These are phyloP conservation scores for Fimicolochytrium jonesii DNA, from an alignment of 192 early-diverging fungal species.

Conservation along the genomic window DNA sequence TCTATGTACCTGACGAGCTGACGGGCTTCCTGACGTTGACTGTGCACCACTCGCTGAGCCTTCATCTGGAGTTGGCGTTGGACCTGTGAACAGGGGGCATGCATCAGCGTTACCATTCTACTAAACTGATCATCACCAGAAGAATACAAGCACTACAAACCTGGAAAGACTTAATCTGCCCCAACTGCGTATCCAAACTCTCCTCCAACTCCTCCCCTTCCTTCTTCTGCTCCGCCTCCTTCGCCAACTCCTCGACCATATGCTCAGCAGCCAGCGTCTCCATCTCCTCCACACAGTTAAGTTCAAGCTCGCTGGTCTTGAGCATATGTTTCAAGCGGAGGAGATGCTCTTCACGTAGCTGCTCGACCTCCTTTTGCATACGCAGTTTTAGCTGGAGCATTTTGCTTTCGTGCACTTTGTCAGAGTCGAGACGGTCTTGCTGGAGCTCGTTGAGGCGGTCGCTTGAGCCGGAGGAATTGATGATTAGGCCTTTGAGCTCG, in stretches of 20 bases:
- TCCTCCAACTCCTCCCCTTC: constrained; percentile 8
- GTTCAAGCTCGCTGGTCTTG: constrained; percentile 7
- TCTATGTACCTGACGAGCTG: constrained; percentile 8
- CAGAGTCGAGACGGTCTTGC: constrained; percentile 2
- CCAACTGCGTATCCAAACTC: background rate
- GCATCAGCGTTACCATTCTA: too few relatives aligned
- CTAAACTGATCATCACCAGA: too few relatives aligned
- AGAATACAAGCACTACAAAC: too few relatives aligned
- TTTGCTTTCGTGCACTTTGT: constrained; percentile 15
- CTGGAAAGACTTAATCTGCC: constrained; percentile 6
- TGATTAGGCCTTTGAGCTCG: background rate
- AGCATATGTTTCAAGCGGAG: constrained; percentile 21
- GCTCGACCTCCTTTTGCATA: constrained; percentile 25
- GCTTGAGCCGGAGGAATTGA: background rate
- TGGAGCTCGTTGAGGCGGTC: background rate
- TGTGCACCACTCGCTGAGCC: background rate
- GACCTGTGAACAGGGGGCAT: too few relatives aligned
- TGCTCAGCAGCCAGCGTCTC: constrained; percentile 17
- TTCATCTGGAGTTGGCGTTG: constrained; percentile 11
- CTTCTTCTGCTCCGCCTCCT: constrained; percentile 2
- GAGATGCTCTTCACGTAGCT: constrained; percentile 24
- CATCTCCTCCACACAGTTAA: constrained; percentile 1
- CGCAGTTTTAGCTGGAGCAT: constrained; percentile 23
- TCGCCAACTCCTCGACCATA: constrained; percentile 18
- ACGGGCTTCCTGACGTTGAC: constrained; percentile 17